Evolutionary conservation across 306 rosid species (phyloP), one percentile per base, ranked within the genome.

Genomic region (Pachyrhizus erosus): DNA sequence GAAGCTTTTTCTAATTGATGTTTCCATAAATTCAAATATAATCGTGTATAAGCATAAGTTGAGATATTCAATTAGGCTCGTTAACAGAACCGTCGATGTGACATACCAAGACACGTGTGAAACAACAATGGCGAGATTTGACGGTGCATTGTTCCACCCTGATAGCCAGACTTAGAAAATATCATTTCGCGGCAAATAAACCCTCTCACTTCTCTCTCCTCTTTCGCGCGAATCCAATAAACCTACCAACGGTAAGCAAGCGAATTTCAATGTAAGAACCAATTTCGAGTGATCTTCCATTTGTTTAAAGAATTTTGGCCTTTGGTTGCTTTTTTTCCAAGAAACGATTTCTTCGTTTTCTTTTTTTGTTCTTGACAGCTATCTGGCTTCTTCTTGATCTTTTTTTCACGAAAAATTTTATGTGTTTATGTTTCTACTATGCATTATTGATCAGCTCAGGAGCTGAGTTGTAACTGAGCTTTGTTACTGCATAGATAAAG

Each of bases 181-280:
- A 11, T 11, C 17, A 45, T 45, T 49, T 92, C 94, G 92, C 94
- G 97, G 97, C 91, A 90, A 90, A 80, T 60, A 76, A 66, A 71
- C 26, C 79, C 43, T 34, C 4, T 55, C 82, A 39, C 69, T 18
- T 80, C 83, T 70, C 75, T 84, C n/a, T 77, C 39, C 39, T 62
- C 57, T 75, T 64, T 73, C 40, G 45, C 83, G 29, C 33, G 64
- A 67, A 46, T 70, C 71, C 33, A 69, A 33, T 82, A 86, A 71
- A 80, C 87, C 88, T 65, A 74, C 83, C 65, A 48, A 48, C 42
- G 85, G 87, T 84, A 57, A 88, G 89, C 26, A n/a, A n/a, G n/a
- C n/a, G 39, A 71, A 64, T 77, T 64, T 8, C 67, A 5, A 48
- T 21, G 9, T 7, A 48, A 58, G 39, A 39, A 40, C 45, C 45